These are phyloP conservation scores for Globisporangium spinosum DNA, from an alignment of 352 stramenopile species.

Conservation along the genomic window DNA sequence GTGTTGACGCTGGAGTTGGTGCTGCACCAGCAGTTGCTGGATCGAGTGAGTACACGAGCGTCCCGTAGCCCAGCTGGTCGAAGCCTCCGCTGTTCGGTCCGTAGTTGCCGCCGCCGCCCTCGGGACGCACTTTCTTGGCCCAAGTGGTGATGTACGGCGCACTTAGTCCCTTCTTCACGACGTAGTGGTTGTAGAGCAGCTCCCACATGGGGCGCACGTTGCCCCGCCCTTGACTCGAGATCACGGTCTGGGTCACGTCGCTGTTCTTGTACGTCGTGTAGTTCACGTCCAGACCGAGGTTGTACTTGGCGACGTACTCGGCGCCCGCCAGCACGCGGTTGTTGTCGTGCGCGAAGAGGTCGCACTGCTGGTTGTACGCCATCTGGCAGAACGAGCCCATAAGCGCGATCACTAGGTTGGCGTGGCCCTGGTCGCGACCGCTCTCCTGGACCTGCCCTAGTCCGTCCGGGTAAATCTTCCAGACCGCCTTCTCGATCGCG, in stretches of 20 bases:
- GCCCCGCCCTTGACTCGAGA: conserved; percentile 10
- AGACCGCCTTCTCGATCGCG: conserved; percentile 19
- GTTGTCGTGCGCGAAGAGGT: conserved; percentile 23
- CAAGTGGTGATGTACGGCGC: conserved; percentile 15
- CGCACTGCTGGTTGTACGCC: conserved; percentile 20
- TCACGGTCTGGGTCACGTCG: conserved; percentile 20
- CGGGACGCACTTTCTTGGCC: conserved; percentile 13
- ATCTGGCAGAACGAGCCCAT: conserved; percentile 20
- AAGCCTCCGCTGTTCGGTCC: conserved; percentile 21
- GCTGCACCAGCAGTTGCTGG: not conserved
- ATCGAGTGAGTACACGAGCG: conserved; percentile 18
- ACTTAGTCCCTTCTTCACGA: conserved; percentile 14
- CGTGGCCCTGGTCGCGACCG: conserved; percentile 22
- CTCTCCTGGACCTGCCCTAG: conserved; percentile 23
- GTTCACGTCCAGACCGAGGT: conserved; percentile 16
- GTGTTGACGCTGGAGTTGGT: not conserved
- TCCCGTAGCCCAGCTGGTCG: conserved; percentile 23
- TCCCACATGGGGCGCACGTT: conserved; percentile 16
- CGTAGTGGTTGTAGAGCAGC: conserved; percentile 23
- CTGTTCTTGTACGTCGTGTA: conserved; percentile 23
- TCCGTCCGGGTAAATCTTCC: conserved; percentile 16
- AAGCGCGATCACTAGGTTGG: conserved; percentile 17
- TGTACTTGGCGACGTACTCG: conserved; percentile 25
- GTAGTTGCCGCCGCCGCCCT: conserved; percentile 23
- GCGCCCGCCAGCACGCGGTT: conserved; percentile 21